Conservation (phyloP, 495 filamentous ascomycete genomes). For the Podospora didyma region DNA sequence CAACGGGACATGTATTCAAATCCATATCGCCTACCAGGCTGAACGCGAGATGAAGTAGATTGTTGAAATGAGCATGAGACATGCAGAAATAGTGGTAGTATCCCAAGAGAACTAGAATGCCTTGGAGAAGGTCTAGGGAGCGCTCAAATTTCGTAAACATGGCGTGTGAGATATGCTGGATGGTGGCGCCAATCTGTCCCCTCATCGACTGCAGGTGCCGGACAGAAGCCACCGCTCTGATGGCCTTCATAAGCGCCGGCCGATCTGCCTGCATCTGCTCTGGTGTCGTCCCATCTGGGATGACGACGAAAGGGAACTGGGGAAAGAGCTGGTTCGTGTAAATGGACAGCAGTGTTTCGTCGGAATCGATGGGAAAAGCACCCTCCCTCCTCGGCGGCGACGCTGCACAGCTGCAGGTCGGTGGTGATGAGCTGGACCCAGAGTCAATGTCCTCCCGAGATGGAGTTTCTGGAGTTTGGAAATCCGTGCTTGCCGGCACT, state of each 20-base stretch:
- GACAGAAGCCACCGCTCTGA: conserved; percentile 36
- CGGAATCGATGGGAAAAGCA: conserved; percentile 17
- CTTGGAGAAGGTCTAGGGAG: conserved; percentile 48
- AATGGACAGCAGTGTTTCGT: conserved; percentile 32
- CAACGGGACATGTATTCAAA: conserved; percentile 33
- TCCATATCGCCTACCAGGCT: conserved; percentile 44
- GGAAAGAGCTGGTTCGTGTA: conserved; percentile 30
- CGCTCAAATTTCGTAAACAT: conserved; percentile 45
- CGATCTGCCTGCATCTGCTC: conserved; percentile 17
- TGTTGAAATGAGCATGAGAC: conserved; percentile 40
- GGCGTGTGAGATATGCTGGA: conserved; percentile 34
- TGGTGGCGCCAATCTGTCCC: conserved; percentile 32
- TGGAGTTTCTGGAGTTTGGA: neutral
- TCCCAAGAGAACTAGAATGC: conserved; percentile 43
- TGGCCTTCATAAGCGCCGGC: conserved; percentile 33
- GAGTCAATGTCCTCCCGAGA: conserved; percentile 3
- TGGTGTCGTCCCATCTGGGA: conserved; percentile 23
- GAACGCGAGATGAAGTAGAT: conserved; percentile 42
- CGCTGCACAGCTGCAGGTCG: too few species aligned
- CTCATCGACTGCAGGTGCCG: conserved; percentile 35
- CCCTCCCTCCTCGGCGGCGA: conserved; percentile 9
- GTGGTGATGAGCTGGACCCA: too few species aligned
- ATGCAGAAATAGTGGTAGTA: conserved; percentile 40
- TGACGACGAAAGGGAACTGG: conserved; percentile 35
- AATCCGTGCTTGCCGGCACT: neutral